A percentile compares a stretch with the other conserved stretches of the same genome.
These are phyloP conservation scores for Sugiyamaella floridensis DNA, from an alignment of 805 yeast genomes.

Conservation along the genomic window DNA sequence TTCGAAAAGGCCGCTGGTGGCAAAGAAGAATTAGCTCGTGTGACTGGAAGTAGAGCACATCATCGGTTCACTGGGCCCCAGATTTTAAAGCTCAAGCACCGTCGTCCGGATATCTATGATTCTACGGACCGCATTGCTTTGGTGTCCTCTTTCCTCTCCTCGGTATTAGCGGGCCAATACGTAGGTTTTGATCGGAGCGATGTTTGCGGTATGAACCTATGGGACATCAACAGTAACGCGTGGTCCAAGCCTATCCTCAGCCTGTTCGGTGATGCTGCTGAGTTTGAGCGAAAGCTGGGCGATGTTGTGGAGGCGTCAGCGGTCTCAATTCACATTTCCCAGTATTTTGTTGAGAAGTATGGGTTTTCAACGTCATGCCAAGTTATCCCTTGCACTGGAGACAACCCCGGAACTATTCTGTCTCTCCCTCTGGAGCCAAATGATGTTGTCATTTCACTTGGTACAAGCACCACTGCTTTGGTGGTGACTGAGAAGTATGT, in stretches of 20 bases:
- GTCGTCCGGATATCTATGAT: constrained; percentile 45
- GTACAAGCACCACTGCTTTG: constrained; percentile 87
- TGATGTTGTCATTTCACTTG: constrained; percentile 75
- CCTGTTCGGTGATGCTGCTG: constrained; percentile 25
- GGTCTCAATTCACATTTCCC: constrained; percentile 46
- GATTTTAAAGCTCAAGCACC: constrained; percentile 60
- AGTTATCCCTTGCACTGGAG: constrained; percentile 80
- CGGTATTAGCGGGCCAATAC: constrained; percentile 58
- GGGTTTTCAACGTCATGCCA: constrained; percentile 50
- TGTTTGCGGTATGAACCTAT: constrained; percentile 89
- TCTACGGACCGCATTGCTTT: constrained; percentile 59
- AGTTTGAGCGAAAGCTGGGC: constrained; percentile 42
- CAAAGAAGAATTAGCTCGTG: constrained; percentile 45
- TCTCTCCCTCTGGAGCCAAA: constrained; percentile 70
- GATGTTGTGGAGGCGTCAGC: constrained; percentile 39
- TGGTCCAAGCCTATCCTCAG: constrained; percentile 54
- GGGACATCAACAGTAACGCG: constrained; percentile 53
- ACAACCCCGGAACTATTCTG: constrained; percentile 80
- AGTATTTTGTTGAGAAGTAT: constrained; percentile 57
- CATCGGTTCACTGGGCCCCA: constrained; percentile 91
- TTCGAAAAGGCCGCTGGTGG: constrained; percentile 64
- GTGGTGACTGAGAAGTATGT: constrained; percentile 69
- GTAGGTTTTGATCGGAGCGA: constrained; percentile 72
- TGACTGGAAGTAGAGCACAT: constrained; percentile 85
- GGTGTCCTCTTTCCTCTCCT: constrained; percentile 72